Conservation (phyloP, 2,329 filamentous ascomycete genomes). For the Pseudocercospora eumusae region DNA sequence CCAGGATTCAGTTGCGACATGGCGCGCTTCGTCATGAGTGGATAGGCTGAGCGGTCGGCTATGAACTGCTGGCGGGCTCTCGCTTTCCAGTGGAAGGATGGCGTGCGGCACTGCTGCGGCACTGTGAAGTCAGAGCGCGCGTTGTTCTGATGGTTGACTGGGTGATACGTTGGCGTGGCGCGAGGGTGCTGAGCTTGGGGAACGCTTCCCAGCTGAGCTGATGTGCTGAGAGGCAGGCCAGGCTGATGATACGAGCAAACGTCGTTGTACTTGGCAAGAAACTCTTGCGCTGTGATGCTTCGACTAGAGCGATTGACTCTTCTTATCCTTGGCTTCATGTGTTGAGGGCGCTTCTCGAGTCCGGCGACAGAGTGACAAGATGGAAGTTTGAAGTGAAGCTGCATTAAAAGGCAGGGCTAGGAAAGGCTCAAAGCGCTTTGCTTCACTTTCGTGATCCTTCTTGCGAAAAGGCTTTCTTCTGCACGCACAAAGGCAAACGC, state of each 20-base stretch:
- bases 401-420: not conserved
- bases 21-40: not conserved
- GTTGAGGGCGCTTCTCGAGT: not conserved
- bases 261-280: constrained; percentile 1
- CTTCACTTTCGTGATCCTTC: not conserved
- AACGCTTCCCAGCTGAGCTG: not conserved
- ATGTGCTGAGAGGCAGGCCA: not conserved
- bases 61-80: not conserved
- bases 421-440: not conserved
- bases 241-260: not conserved
- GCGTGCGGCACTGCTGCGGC: not conserved
- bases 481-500: not conserved
- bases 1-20: not conserved
- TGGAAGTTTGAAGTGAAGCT: not conserved
- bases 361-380: not conserved
- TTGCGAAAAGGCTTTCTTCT: not conserved
- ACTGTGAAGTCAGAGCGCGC: not conserved
- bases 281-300: not conserved
- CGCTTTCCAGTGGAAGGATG: not conserved
- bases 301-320: not conserved
- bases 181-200: not conserved
- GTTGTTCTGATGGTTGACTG: not conserved
- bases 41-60: not conserved
- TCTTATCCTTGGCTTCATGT: not conserved
- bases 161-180: not conserved